Evolutionary conservation across 2,329 filamentous ascomycete genomes (phyloP).

Genomic region (Penicillium sp.): DNA sequence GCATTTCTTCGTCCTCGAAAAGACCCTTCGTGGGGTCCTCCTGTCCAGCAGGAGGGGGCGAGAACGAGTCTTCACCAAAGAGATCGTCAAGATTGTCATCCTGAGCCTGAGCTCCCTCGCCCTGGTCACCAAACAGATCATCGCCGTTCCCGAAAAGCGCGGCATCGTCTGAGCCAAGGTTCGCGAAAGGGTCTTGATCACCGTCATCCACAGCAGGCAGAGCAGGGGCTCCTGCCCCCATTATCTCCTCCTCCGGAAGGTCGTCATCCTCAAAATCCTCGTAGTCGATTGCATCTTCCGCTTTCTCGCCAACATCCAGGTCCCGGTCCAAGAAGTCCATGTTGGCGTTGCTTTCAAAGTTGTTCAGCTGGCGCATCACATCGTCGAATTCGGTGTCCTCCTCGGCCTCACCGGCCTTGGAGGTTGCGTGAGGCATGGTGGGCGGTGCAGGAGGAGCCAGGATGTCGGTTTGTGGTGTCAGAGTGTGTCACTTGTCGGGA

Average conservation of each 20-base stretch:
- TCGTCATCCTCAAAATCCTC: conserved; percentile 93
- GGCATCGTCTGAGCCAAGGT: conserved; percentile 42
- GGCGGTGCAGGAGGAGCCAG: neutral
- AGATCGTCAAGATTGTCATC: conserved; percentile 51
- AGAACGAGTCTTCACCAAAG: conserved; percentile 48
- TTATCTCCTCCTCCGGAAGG: conserved; percentile 64
- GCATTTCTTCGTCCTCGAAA: conserved; percentile 33
- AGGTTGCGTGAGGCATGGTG: conserved; percentile 44
- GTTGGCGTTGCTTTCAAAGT: conserved; percentile 31
- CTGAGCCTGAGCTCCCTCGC: conserved; percentile 27
- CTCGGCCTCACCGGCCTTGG: conserved; percentile 28
- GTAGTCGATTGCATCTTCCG: conserved; percentile 87
- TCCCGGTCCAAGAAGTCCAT: conserved; percentile 46
- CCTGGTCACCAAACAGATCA: conserved; percentile 28
- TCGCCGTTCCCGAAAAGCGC: conserved; percentile 32
- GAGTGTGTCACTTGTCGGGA: neutral
- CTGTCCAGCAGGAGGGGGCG: conserved; percentile 33
- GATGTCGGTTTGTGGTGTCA: neutral
- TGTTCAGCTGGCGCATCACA: conserved; percentile 46
- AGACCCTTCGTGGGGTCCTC: conserved; percentile 35
- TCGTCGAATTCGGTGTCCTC: conserved; percentile 45
- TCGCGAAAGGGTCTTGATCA: conserved; percentile 51
- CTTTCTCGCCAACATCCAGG: conserved; percentile 67
- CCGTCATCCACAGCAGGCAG: conserved; percentile 54
- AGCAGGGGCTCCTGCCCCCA: conserved; percentile 10